Conservation (phyloP, 345 rosid species). For the Bruguiera sexangula region DNA sequence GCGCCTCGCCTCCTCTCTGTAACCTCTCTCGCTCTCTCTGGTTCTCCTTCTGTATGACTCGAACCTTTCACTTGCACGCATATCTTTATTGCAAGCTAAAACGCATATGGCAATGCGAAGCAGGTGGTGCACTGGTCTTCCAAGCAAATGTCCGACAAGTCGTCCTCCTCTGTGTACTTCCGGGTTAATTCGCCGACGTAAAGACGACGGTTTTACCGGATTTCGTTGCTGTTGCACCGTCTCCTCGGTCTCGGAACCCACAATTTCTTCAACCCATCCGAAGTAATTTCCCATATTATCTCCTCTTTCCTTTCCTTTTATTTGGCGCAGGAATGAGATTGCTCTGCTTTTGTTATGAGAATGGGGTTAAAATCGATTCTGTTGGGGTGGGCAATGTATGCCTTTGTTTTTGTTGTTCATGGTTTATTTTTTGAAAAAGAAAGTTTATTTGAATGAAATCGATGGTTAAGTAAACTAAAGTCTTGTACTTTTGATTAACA, state of each 20-base stretch:
- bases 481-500: slow-evolving; percentile 15
- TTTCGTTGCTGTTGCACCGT: slow-evolving; percentile 46
- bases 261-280: slow-evolving; percentile 35
- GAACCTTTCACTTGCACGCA: background rate
- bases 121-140: slow-evolving; percentile 28
- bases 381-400: background rate
- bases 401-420: background rate
- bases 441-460: background rate
- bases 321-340: background rate
- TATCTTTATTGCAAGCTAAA: background rate
- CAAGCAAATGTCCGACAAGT: slow-evolving; percentile 18
- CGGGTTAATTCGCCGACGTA: slow-evolving; percentile 9
- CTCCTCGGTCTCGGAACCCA: slow-evolving; percentile 34
- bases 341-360: background rate
- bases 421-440: background rate
- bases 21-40: slow-evolving; percentile 13
- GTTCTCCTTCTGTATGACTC: background rate
- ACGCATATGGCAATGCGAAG: slow-evolving; percentile 1
- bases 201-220: slow-evolving; percentile 9
- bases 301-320: background rate
- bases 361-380: background rate
- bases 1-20: slow-evolving; percentile 44
- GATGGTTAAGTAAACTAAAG: background rate
- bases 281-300: slow-evolving; percentile 22
- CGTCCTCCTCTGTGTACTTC: background rate